These are phyloP conservation scores for Diaporthe ilicicola DNA, from an alignment of 2,329 filamentous ascomycete species.

Conservation along the genomic window DNA sequence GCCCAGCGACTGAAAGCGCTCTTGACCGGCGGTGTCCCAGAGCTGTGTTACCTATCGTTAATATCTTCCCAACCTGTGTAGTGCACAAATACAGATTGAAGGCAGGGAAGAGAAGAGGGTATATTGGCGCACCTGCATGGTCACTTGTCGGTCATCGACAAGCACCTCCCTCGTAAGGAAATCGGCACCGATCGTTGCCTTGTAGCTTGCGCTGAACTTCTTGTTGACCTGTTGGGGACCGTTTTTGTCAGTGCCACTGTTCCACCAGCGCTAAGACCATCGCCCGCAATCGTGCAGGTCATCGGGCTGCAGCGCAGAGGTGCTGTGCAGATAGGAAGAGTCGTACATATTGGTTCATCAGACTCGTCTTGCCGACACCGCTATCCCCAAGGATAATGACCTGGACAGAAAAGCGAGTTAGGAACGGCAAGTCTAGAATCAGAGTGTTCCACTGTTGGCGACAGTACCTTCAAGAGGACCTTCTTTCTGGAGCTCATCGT, in stretches of 20 bases:
- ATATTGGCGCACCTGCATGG: conserved; percentile 74
- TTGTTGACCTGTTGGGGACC: conserved; percentile 86
- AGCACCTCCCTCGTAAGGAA: conserved; percentile 98
- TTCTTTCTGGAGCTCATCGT: conserved; percentile 86
- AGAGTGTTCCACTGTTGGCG: conserved; percentile 16
- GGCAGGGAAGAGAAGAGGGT: background rate
- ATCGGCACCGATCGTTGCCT: conserved; percentile 98
- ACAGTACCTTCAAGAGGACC: conserved; percentile 83
- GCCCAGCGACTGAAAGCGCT: conserved; percentile 95
- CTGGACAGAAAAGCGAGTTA: conserved; percentile 54
- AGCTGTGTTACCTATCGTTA: conserved; percentile 64
- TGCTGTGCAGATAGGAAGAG: conserved; percentile 33
- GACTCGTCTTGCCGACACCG: conserved; percentile 97
- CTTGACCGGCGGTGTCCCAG: conserved; percentile 97
- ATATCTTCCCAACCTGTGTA: background rate
- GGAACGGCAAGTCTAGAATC: background rate
- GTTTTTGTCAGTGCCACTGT: conserved; percentile 14
- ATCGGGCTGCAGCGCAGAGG: conserved; percentile 13
- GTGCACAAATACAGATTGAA: no score
- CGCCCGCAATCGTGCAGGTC: background rate
- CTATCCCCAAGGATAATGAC: conserved; percentile 99
- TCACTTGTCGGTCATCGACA: conserved; percentile 96
- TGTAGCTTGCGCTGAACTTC: conserved; percentile 99
- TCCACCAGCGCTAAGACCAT: background rate
- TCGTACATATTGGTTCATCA: conserved; percentile 99